Percentiles rank a stretch among this genome's conserved stretches.
phyloP scores from a whole-genome alignment of 345 rosid species.

The Trapa bicornis region DNA sequence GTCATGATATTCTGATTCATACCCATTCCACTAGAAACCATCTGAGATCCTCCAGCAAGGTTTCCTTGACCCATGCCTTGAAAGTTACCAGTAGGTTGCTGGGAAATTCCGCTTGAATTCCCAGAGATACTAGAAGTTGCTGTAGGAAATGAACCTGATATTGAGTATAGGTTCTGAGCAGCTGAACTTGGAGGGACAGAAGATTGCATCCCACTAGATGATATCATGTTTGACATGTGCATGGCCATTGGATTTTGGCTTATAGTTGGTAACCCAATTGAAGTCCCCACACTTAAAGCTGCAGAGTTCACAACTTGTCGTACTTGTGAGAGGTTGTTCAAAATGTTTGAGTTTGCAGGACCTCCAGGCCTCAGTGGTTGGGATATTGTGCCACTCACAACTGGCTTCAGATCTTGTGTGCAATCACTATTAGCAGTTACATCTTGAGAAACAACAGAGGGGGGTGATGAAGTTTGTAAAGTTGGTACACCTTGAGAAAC shows the following conservation, averaged over 20 bases:
- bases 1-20: constrained; percentile 69
- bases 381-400: constrained; percentile 52
- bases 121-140: constrained; percentile 52
- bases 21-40: constrained; percentile 68
- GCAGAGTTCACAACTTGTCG: constrained; percentile 83
- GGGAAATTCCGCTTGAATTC: constrained; percentile 63
- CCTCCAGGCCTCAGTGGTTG: constrained; percentile 58
- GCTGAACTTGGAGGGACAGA: constrained; percentile 42
- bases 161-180: constrained; percentile 53
- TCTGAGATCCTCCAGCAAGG: constrained; percentile 63
- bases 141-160: constrained; percentile 40
- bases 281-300: constrained; percentile 74
- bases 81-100: constrained; percentile 51
- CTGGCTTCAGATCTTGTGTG: constrained; percentile 68
- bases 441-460: constrained; percentile 66
- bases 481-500: constrained; percentile 58
- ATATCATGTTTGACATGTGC: constrained; percentile 96
- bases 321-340: constrained; percentile 86
- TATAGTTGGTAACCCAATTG: constrained; percentile 58
- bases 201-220: constrained; percentile 82
- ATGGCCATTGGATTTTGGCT: constrained; percentile 76
- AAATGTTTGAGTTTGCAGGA: constrained; percentile 77
- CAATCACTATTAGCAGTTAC: constrained; percentile 44
- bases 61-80: constrained; percentile 69
- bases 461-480: constrained; percentile 70